Evolutionary conservation across 495 filamentous ascomycete genomes (phyloP), one percentile per base, ranked within the genome.

Genomic region (Neurospora intermedia): DNA sequence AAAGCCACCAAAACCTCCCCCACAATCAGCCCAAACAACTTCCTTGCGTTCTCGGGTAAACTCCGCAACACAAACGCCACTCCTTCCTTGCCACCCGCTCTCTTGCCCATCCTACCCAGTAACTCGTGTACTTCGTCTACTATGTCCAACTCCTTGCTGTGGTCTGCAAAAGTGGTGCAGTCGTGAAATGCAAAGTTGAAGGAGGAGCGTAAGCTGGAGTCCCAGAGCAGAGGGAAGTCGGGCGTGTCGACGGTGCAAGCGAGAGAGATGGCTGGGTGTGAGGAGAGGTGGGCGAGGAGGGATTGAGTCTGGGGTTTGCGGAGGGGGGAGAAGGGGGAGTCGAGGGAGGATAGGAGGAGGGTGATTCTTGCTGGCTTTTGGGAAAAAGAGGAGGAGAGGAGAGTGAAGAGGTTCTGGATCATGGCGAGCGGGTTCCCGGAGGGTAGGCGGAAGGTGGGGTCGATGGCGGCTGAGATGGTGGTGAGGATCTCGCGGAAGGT

Each of bases 141-240:
- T 7, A 93, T 91, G 76, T 93, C 91, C 39, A 94, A 82, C 72
- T 94, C 92, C 75, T 79, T 20, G 81, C 79, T n/a, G 5, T 59
- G 20, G 48, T 6, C 5, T 0, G 86, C 83, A 76, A 97, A 98
- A 1, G 96, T 98, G 3, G 96, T 98, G 78, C 91, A 91, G 82
- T 98, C 94, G 82, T 99, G 96, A 84, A 94, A 97, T 20, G 94
- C 84, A 74, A 96, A 94, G 76, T 93, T 92, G 81, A 93, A 92
- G 35, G 91, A 88, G 1, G 91, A 90, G 42, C 90, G 90, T 16
- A 94, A 84, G 73, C 88, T 89, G 73, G 91, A 89, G 80, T 97
- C 94, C 96, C 96, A 99, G 74, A 98, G 89, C 0, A 97, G 83
- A 4, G 92, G 85, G 77, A 97, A 96, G 72, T 91, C 91, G 41